Evolutionary conservation across 2,329 filamentous ascomycete genomes (phyloP).

Genomic region (Aureobasidium uvarum): DNA sequence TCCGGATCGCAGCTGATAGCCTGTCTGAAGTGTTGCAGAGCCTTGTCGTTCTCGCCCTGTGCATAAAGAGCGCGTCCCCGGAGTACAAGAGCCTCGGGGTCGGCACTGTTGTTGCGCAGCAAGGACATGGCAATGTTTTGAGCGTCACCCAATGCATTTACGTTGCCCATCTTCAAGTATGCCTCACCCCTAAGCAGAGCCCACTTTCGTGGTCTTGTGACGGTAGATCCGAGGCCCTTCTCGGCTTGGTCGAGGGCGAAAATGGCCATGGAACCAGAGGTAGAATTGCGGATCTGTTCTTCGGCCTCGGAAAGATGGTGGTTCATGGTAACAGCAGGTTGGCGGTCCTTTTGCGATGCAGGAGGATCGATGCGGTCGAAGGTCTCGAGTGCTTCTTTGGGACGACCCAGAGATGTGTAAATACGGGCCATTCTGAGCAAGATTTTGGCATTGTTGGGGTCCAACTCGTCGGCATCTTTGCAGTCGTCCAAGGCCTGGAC

Average conservation of each 20-base stretch:
- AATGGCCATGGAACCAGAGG: conserved; percentile 84
- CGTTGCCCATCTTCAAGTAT: conserved; percentile 86
- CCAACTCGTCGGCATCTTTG: conserved; percentile 74
- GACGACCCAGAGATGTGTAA: conserved; percentile 81
- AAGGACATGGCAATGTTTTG: conserved; percentile 89
- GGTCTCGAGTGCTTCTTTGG: conserved; percentile 79
- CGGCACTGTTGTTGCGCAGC: conserved; percentile 80
- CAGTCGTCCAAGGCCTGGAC: conserved; percentile 82
- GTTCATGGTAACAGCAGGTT: conserved; percentile 79
- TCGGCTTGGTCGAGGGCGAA: conserved; percentile 91
- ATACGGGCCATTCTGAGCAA: conserved; percentile 84
- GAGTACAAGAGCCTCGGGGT: conserved; percentile 89
- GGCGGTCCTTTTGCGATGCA: conserved; percentile 80
- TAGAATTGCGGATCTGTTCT: conserved; percentile 69
- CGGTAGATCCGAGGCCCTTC: conserved; percentile 70
- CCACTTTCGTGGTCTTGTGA: conserved; percentile 86
- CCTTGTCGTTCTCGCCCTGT: conserved; percentile 93
- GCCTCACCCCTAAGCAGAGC: conserved; percentile 88
- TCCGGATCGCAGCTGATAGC: conserved; percentile 90
- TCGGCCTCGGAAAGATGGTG: conserved; percentile 77
- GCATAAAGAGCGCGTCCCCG: conserved; percentile 84
- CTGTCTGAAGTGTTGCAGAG: conserved; percentile 86
- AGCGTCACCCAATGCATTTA: conserved; percentile 84
- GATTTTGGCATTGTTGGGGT: conserved; percentile 84
- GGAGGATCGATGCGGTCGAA: conserved; percentile 77